These are phyloP conservation scores for Datisca glomerata DNA, from an alignment of 306 rosid genomes.

Conservation along the genomic window DNA sequence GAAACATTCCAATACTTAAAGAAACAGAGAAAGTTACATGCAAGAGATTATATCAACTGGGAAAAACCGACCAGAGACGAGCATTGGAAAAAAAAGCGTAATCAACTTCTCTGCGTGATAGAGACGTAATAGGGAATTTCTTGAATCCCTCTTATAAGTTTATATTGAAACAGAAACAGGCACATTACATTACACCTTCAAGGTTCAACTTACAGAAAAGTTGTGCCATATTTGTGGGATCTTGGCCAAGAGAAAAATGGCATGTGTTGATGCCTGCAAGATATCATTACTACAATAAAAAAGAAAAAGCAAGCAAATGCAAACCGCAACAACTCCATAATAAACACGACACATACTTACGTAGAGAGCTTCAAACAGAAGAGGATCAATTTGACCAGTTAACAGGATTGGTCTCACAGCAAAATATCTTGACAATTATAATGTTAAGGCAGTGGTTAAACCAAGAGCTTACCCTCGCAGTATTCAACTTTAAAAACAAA, in stretches of 20 bases:
- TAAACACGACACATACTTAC: no score
- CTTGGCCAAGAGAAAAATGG: slow-evolving; percentile 70
- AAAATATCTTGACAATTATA: slow-evolving; percentile 53
- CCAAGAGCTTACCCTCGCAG: slow-evolving; percentile 6
- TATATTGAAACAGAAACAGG: no score
- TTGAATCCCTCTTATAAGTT: no score
- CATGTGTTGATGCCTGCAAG: slow-evolving; percentile 82
- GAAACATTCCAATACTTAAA: no score
- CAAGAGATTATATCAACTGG: no score
- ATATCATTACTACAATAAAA: slow-evolving; percentile 14
- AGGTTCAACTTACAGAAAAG: slow-evolving; percentile 67
- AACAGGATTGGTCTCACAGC: slow-evolving; percentile 68
- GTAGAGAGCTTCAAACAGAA: slow-evolving; percentile 79
- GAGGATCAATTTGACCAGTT: slow-evolving; percentile 65
- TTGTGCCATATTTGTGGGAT: slow-evolving; percentile 83
- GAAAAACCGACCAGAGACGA: no score
- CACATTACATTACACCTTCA: no score
- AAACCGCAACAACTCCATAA: slow-evolving; percentile 10
- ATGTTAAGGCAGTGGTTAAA: slow-evolving; percentile 35
- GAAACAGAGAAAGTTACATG: no score
- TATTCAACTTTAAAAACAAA: slow-evolving; percentile 8
- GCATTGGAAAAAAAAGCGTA: no score
- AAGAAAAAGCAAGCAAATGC: neutral
- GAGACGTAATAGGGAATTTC: no score
- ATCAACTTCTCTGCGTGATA: no score